A percentile compares a stretch with the other conserved stretches of the same genome.
phyloP scores from a whole-genome alignment of 305 asterid species.

The Solanum aculeatissimum region DNA sequence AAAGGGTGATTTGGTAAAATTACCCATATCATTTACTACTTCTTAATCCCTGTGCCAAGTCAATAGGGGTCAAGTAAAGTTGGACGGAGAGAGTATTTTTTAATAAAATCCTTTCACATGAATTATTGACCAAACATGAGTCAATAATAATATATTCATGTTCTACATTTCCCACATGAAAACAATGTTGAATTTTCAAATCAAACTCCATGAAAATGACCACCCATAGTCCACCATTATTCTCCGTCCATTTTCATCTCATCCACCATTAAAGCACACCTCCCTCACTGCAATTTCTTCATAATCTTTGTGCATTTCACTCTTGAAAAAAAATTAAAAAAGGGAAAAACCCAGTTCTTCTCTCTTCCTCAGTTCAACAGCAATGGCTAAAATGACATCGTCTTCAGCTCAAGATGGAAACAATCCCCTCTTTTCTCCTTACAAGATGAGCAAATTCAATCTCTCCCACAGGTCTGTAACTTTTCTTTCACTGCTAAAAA shows the following conservation, averaged over 20 bases:
- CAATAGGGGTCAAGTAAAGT: no score
- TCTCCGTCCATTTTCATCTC: background rate
- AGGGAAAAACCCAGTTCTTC: background rate
- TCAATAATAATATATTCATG: background rate
- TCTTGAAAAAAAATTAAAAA: no score
- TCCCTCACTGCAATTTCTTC: background rate
- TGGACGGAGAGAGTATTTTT: no score
- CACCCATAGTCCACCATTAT: background rate
- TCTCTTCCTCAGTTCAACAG: background rate
- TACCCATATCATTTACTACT: no score
- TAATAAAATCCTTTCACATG: no score
- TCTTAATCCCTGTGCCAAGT: no score
- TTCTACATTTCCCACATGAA: background rate
- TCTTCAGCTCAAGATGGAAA: background rate
- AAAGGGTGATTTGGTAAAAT: no score
- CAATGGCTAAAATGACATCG: background rate
- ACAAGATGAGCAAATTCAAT: constrained; percentile 64
- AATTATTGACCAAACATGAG: background rate
- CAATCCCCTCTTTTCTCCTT: constrained; percentile 60
- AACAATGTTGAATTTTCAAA: background rate
- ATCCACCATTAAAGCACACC: background rate
- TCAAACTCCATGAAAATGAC: background rate
- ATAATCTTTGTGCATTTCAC: no score
- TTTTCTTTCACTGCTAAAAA: background rate
- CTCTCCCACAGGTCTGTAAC: constrained; percentile 79